A percentile compares a stretch with the other conserved stretches of the same genome.
Evolutionary conservation across 2,329 filamentous ascomycete species (phyloP).

Genomic region (Colletotrichum tropicicola): DNA sequence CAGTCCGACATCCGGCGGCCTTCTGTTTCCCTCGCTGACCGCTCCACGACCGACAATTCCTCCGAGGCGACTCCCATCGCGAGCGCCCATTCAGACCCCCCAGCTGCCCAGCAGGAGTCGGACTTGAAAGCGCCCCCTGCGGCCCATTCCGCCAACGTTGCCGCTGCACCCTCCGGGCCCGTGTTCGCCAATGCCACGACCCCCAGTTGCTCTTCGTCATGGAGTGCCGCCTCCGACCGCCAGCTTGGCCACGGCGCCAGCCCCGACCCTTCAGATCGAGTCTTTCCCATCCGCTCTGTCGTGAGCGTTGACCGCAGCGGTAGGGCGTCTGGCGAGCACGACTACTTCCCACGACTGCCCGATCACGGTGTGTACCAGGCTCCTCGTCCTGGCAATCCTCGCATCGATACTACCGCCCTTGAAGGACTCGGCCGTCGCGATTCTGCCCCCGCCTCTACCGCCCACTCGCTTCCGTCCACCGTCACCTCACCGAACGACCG

Average conservation of each 20-base stretch:
- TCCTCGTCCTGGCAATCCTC: constrained; percentile 39
- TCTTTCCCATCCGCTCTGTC: constrained; percentile 85
- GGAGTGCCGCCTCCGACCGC: constrained; percentile 51
- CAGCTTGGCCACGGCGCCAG: constrained; percentile 44
- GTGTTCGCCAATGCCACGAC: constrained; percentile 32
- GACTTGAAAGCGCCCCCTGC: background rate
- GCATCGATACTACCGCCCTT: constrained; percentile 37
- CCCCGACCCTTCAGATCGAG: constrained; percentile 61
- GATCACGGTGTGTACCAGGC: constrained; percentile 42
- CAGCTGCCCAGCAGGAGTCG: background rate
- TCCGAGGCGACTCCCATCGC: constrained; percentile 21
- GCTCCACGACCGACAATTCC: constrained; percentile 6
- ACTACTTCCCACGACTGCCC: constrained; percentile 46
- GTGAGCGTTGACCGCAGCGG: constrained; percentile 71
- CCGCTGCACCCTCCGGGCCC: background rate
- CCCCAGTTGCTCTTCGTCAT: constrained; percentile 46
- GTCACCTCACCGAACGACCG: constrained; percentile 33
- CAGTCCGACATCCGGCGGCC: constrained; percentile 11
- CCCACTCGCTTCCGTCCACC: constrained; percentile 15
- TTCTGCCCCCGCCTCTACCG: background rate
- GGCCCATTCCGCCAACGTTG: background rate
- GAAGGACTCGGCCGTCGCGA: constrained; percentile 32
- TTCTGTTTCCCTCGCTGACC: constrained; percentile 12
- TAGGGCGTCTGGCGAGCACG: constrained; percentile 48
- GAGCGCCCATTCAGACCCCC: constrained; percentile 1